phyloP scores from a whole-genome alignment of 768 basidiomycete genomes.

The Solioccasus polychromus region DNA sequence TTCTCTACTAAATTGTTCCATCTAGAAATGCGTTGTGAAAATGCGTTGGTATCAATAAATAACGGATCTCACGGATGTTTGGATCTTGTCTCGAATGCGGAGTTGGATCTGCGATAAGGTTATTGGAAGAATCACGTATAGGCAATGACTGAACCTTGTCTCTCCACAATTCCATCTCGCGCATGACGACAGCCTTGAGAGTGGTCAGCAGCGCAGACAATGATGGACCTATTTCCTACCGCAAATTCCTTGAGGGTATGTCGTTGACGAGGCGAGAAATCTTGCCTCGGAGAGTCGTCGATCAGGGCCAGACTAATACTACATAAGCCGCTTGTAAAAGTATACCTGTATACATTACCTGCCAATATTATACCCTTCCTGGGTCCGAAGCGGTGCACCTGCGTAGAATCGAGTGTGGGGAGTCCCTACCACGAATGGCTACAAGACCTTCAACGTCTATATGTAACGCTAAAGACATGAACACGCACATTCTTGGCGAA shows the following conservation, averaged over 20 bases:
- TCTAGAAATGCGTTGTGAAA: constrained; percentile 39
- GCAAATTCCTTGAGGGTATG: constrained; percentile 96
- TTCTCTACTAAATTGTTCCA: constrained; percentile 95
- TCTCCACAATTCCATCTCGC: constrained; percentile 94
- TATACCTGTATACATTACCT: constrained; percentile 44
- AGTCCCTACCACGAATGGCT: constrained; percentile 69
- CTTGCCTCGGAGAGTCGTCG: constrained; percentile 76
- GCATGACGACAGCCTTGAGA: constrained; percentile 74
- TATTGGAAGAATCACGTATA: not conserved
- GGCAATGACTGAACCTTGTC: constrained; percentile 61
- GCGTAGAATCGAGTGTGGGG: constrained; percentile 87
- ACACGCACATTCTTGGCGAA: constrained; percentile 74
- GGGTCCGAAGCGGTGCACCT: constrained; percentile 83
- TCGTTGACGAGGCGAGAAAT: constrained; percentile 85
- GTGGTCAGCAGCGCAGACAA: constrained; percentile 3
- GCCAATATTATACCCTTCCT: constrained; percentile 89
- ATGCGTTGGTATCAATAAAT: not conserved
- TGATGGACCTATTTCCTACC: constrained; percentile 25
- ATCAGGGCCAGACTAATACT: constrained; percentile 68
- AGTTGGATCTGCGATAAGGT: constrained; percentile 66
- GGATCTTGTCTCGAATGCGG: constrained; percentile 86
- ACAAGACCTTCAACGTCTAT: constrained; percentile 1
- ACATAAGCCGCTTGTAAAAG: constrained; percentile 2
- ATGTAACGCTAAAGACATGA: not conserved
- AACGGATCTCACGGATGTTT: constrained; percentile 63